Evolutionary conservation across 805 yeast species (phyloP), one percentile per base, ranked within the genome.

Genomic region (Metschnikowia picachoensis): DNA sequence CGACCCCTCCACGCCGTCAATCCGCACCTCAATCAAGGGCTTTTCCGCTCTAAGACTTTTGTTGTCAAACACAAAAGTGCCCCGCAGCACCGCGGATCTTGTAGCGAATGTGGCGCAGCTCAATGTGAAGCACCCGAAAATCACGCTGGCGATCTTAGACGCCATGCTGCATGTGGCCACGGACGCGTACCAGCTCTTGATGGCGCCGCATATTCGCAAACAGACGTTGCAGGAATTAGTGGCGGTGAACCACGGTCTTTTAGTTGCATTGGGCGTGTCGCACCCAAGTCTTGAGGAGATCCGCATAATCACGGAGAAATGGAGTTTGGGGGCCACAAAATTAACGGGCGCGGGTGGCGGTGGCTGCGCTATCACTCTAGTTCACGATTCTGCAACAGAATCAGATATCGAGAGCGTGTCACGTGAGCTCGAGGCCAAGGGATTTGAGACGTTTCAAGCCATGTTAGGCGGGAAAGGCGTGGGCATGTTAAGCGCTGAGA

Each of bases 341-440:
- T 76, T 94, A 44, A 94, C 99, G 0, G 99, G 99, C 35, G 99
- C 99, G 0, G 99, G 99, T 31, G 99, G 99, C 16, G 99, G 99
- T 41, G 99, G 99, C 2, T 94, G 99, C 72, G 96, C 98, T 10
- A 85, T 94, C 46, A 94, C 98, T 0, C 67, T 94, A 33, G 72
- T 91, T 13, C 70, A 78, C 39, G 80, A 77, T 35, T 72, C 68
- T 2, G 66, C 63, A 1, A 55, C 57, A 1, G 71, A 64, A 15
- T 61, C 55, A 2, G 64, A 60, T 3, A 61, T 78, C 8, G 62
- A 69, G 10, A 60, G 66, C 4, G 73, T 75, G 17, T 61, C 64
- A 5, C 35, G 44, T 1, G 67, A 65, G 46, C 74, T 78, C 40
- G 61, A 60, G 2, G 50, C 57, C 0, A 68, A 73, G 41, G 87